Evolutionary conservation across 768 basidiomycete species (phyloP).

Genomic region (Mycena haematopus): DNA sequence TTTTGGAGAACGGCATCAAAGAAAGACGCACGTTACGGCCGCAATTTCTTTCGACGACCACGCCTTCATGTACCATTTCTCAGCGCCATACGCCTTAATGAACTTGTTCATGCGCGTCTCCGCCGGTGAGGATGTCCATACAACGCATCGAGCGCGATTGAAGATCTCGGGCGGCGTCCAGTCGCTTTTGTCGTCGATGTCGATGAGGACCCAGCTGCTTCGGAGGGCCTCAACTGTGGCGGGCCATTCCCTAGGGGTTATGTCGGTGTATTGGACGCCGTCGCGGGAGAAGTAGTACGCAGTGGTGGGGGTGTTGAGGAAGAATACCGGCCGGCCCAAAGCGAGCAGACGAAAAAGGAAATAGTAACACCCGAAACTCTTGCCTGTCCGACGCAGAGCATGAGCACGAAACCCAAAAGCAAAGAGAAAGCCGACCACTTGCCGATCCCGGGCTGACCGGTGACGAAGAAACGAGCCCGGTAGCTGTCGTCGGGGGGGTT

Average conservation of each 20-base stretch:
- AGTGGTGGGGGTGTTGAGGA: not conserved
- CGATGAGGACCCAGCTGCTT: slow-evolving; percentile 20
- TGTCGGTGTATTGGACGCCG: slow-evolving; percentile 7
- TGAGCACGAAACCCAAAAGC: slow-evolving; percentile 9
- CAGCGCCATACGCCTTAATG: slow-evolving; percentile 1
- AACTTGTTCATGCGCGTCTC: slow-evolving; percentile 7
- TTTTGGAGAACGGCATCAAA: not conserved
- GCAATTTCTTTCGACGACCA: slow-evolving; percentile 19
- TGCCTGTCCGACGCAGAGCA: slow-evolving; percentile 14
- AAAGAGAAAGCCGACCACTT: slow-evolving; percentile 6
- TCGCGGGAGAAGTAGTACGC: slow-evolving; percentile 12
- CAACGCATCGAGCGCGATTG: slow-evolving; percentile 9
- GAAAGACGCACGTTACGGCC: slow-evolving; percentile 5
- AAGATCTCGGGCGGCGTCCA: slow-evolving; percentile 3
- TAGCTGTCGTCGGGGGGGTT: slow-evolving; percentile 4
- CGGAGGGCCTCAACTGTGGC: slow-evolving; percentile 2
- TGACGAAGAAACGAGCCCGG: slow-evolving; percentile 14
- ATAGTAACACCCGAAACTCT: slow-evolving; percentile 16
- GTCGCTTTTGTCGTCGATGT: slow-evolving; percentile 12
- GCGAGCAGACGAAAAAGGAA: slow-evolving; percentile 16
- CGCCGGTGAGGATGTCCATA: slow-evolving; percentile 16
- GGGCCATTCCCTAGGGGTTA: not conserved
- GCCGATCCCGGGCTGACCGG: slow-evolving; percentile 18
- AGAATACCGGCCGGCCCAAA: slow-evolving; percentile 18
- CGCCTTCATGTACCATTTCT: slow-evolving; percentile 16